Conservation (phyloP, 2,329 filamentous ascomycete species). For the Aspergillus terreus region DNA sequence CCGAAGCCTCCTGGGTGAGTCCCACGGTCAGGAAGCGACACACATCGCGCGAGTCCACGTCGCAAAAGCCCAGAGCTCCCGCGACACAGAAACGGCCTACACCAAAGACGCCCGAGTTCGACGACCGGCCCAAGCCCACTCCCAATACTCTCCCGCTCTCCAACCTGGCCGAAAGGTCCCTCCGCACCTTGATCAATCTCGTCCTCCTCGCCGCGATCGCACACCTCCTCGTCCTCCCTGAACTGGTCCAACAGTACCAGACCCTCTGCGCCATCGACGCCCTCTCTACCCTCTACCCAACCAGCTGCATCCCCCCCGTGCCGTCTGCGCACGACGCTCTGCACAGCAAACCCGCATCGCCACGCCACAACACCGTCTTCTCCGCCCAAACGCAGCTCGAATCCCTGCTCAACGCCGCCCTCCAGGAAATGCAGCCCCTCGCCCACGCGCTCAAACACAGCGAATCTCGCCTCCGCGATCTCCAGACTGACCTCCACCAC, state of each 20-base stretch:
- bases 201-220: constrained; percentile 27
- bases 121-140: background rate
- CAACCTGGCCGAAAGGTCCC: constrained; percentile 3
- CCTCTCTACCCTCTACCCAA: constrained; percentile 25
- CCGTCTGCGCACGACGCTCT: constrained; percentile 3
- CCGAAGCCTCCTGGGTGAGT: constrained; percentile 32
- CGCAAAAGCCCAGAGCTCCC: background rate
- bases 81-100: background rate
- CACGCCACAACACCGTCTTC: constrained; percentile 7
- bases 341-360: background rate
- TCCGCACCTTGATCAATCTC: constrained; percentile 22
- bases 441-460: constrained; percentile 25
- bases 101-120: background rate
- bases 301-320: constrained; percentile 23
- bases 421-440: constrained; percentile 26
- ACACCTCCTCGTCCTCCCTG: constrained; percentile 33
- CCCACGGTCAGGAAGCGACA: constrained; percentile 25
- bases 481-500: constrained; percentile 24
- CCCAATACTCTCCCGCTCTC: background rate
- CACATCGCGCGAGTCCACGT: constrained; percentile 7
- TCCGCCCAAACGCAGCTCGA: constrained; percentile 24
- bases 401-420: constrained; percentile 25
- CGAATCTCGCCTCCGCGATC: constrained; percentile 25
- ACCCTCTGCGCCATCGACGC: constrained; percentile 22
- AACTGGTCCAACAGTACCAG: constrained; percentile 31